Conservation (phyloP, 768 basidiomycete genomes). For the Suillus luteus region DNA sequence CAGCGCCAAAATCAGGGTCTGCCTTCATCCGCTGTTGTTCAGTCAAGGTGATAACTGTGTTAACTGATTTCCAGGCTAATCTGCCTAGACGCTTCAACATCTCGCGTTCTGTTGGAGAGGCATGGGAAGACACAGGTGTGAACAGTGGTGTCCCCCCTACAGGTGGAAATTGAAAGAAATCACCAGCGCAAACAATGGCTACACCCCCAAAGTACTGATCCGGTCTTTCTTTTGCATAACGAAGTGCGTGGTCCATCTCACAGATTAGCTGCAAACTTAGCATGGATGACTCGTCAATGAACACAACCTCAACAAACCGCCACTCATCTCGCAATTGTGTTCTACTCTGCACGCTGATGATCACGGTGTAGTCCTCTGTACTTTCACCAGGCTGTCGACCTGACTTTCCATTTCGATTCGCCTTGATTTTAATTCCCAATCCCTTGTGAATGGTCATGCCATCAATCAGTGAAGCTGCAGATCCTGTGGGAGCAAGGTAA, state of each 20-base stretch:
- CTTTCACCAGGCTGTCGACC: slow-evolving; percentile 16
- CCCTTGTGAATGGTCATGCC: slow-evolving; percentile 33
- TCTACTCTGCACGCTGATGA: slow-evolving; percentile 20
- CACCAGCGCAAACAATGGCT: slow-evolving; percentile 42
- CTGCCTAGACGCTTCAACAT: background rate
- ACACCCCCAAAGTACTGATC: slow-evolving; percentile 38
- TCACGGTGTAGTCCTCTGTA: slow-evolving; percentile 15
- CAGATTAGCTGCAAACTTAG: slow-evolving; percentile 24
- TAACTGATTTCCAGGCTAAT: slow-evolving; percentile 20
- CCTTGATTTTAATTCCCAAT: slow-evolving; percentile 22
- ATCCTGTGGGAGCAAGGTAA: slow-evolving; percentile 34
- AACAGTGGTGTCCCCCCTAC: slow-evolving; percentile 24
- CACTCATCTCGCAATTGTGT: slow-evolving; percentile 24
- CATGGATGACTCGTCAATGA: slow-evolving; percentile 36
- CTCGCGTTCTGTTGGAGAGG: background rate
- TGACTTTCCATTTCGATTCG: slow-evolving; percentile 16
- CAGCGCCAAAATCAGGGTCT: slow-evolving; percentile 23
- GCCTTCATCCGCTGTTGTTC: slow-evolving; percentile 29
- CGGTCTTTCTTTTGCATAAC: slow-evolving; percentile 26
- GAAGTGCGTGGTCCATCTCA: slow-evolving; percentile 31
- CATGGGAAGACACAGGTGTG: slow-evolving; percentile 18
- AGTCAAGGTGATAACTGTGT: slow-evolving; percentile 11
- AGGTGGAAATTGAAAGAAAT: slow-evolving; percentile 39
- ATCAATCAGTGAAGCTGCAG: slow-evolving; percentile 32
- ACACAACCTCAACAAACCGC: slow-evolving; percentile 25